phyloP scores from a whole-genome alignment of 441 rosid genomes.

The Eruca vesicaria region DNA sequence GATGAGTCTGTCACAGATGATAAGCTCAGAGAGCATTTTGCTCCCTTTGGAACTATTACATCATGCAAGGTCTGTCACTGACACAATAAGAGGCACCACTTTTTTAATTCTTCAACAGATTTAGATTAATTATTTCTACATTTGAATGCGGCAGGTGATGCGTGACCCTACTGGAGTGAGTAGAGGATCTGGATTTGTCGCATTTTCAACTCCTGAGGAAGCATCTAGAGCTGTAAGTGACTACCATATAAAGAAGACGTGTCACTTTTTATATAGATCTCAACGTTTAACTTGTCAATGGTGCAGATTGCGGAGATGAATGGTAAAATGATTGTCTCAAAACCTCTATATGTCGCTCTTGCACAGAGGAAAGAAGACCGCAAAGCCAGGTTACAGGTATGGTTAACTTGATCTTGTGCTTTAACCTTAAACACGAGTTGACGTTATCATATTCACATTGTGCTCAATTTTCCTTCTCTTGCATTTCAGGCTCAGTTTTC shows the following conservation, averaged over 20 bases:
- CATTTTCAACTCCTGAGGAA: conserved; percentile 67
- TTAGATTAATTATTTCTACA: background rate
- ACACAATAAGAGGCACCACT: background rate
- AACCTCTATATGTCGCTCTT: conserved; percentile 73
- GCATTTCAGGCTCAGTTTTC: conserved; percentile 60
- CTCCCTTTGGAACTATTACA: conserved; percentile 58
- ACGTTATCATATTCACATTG: background rate
- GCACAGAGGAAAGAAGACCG: conserved; percentile 79
- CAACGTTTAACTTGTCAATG: background rate
- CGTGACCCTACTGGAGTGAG: conserved; percentile 62
- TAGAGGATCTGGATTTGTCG: conserved; percentile 75
- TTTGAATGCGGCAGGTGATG: conserved; percentile 48
- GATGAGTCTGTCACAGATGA: conserved; percentile 65
- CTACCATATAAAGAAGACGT: too few relatives aligned
- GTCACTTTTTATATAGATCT: too few relatives aligned
- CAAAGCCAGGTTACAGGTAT: conserved; percentile 68
- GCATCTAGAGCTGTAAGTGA: conserved; percentile 64
- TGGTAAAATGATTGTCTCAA: conserved; percentile 57
- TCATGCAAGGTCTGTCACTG: conserved; percentile 62
- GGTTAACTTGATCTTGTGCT: background rate
- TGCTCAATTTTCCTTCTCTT: background rate
- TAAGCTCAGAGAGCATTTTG: conserved; percentile 52
- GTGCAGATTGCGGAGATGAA: conserved; percentile 63
- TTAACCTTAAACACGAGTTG: background rate
- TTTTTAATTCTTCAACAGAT: background rate